Evolutionary conservation across 1,284 basidiomycete genomes (phyloP).

Genomic region (Vanrija humicola): DNA sequence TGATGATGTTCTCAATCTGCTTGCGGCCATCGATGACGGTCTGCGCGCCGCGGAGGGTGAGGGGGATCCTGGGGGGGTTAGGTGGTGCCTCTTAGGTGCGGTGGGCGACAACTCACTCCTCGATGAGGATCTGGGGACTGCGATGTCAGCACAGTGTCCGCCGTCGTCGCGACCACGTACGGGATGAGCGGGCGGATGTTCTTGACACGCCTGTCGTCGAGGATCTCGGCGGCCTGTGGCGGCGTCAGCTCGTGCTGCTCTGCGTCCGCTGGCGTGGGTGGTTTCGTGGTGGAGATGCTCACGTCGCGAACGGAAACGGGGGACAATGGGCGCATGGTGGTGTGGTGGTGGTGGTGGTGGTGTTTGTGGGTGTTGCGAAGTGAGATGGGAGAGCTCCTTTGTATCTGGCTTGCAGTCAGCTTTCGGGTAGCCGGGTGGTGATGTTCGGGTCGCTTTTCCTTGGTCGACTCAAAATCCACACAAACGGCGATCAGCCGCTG

Average conservation of each 20-base stretch:
- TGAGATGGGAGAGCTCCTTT: too few species aligned
- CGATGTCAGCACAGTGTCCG: conserved; percentile 5
- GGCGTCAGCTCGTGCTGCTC: neutral
- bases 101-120: conserved; percentile 56
- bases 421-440: too few species aligned
- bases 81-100: neutral
- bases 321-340: conserved; percentile 7
- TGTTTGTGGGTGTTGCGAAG: neutral
- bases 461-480: too few species aligned
- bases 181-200: conserved; percentile 82
- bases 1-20: conserved; percentile 71
- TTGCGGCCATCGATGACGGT: conserved; percentile 78
- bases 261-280: neutral
- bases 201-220: conserved; percentile 84
- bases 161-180: conserved; percentile 16
- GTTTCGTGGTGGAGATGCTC: conserved; percentile 4
- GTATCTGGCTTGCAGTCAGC: too few species aligned
- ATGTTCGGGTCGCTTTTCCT: too few species aligned
- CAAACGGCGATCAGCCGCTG: too few species aligned
- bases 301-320: conserved; percentile 29
- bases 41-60: conserved; percentile 47
- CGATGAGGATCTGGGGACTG: conserved; percentile 78
- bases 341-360: conserved; percentile 9
- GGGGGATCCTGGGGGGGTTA: conserved; percentile 33
- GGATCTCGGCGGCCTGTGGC: conserved; percentile 61